Percentiles rank a stretch among this genome's conserved stretches.
phyloP scores from a whole-genome alignment of 495 filamentous ascomycete genomes.

The Hypoxylon intermedium region DNA sequence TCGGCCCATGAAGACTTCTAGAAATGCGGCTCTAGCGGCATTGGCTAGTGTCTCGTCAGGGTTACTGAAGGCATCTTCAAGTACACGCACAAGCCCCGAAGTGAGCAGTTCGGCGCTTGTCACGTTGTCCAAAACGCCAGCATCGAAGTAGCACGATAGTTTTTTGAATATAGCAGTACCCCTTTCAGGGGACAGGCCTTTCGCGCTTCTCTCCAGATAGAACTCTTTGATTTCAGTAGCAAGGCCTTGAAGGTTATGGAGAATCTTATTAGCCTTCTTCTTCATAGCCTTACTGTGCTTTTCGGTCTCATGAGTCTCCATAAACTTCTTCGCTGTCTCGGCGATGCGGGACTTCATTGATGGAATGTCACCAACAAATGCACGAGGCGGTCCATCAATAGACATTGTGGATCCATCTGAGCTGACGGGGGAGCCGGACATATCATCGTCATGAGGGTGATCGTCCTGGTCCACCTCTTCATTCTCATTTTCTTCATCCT shows the following conservation, averaged over 20 bases:
- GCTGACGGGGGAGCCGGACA: constrained; percentile 73
- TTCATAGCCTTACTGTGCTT: constrained; percentile 72
- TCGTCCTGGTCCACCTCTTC: constrained; percentile 63
- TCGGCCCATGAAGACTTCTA: constrained; percentile 92
- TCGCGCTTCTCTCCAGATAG: constrained; percentile 63
- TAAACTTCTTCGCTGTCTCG: constrained; percentile 76
- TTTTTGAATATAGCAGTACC: constrained; percentile 73
- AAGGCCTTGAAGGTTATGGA: constrained; percentile 73
- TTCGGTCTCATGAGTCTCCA: constrained; percentile 81
- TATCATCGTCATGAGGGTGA: constrained; percentile 62
- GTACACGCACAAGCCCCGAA: constrained; percentile 82
- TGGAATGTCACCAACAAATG: constrained; percentile 57
- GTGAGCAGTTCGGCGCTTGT: constrained; percentile 96
- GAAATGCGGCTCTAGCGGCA: constrained; percentile 79
- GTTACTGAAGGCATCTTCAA: constrained; percentile 83
- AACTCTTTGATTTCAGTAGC: constrained; percentile 73
- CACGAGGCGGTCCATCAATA: constrained; percentile 56
- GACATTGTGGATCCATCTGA: constrained; percentile 66
- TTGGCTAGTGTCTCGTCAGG: constrained; percentile 61
- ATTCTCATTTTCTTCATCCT: constrained; percentile 63
- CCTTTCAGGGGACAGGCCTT: constrained; percentile 52
- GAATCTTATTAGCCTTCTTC: constrained; percentile 76
- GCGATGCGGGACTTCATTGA: constrained; percentile 78
- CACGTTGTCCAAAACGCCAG: constrained; percentile 85
- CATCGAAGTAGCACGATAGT: constrained; percentile 87